A percentile compares a stretch with the other conserved stretches of the same genome.
These are phyloP conservation scores for Phytophthora pseudosyringae DNA, from an alignment of 352 stramenopile species.

Conservation along the genomic window DNA sequence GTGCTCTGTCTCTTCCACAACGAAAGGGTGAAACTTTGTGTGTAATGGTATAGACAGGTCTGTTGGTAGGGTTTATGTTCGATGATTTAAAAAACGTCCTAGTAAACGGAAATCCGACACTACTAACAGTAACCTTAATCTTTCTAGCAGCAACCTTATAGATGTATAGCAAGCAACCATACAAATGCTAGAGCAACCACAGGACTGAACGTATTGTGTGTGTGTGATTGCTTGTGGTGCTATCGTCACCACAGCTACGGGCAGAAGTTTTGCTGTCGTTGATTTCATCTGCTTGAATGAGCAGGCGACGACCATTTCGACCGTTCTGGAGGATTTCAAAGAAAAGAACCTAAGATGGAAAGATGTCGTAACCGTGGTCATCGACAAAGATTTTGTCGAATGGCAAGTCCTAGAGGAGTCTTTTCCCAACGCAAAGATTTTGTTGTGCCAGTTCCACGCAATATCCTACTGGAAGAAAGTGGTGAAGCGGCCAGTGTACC, in stretches of 20 bases:
- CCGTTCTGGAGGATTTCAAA: background rate
- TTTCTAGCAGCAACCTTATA: background rate
- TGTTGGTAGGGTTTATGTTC: too few species aligned
- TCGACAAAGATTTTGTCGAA: background rate
- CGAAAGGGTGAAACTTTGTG: too few species aligned
- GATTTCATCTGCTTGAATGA: background rate
- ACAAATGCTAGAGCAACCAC: background rate
- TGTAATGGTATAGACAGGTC: too few species aligned
- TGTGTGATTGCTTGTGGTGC: background rate
- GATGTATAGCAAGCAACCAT: background rate
- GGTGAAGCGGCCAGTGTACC: conserved; percentile 9
- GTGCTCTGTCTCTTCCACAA: too few species aligned
- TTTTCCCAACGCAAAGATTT: conserved; percentile 14
- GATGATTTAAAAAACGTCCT: too few species aligned
- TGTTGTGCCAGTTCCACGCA: conserved; percentile 29
- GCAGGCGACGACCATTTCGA: background rate
- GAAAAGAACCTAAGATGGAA: background rate
- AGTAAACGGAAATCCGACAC: too few species aligned
- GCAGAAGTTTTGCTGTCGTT: background rate
- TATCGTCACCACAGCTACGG: background rate
- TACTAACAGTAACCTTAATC: too few species aligned
- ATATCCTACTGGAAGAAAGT: conserved; percentile 27
- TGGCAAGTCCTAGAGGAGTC: background rate
- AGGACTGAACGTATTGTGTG: background rate
- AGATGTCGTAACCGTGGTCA: background rate